A percentile compares a stretch with the other conserved stretches of the same genome.
phyloP scores from a whole-genome alignment of 2,329 filamentous ascomycete species.

The Talaromyces atroroseus region DNA sequence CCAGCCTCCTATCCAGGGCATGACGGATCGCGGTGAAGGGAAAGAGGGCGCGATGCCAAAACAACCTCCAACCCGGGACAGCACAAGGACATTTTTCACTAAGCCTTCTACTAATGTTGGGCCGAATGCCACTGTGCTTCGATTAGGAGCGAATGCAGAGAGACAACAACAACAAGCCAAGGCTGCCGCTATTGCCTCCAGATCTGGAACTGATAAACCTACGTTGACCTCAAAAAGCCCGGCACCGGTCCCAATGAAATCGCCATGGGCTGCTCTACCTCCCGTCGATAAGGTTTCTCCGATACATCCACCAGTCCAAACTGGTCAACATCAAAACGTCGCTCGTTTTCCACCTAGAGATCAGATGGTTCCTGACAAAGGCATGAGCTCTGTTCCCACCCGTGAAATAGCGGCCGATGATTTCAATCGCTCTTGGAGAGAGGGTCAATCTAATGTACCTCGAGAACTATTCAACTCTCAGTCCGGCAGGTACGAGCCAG shows the following conservation, averaged over 20 bases:
- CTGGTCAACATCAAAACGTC: conserved; percentile 29
- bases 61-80: conserved; percentile 21
- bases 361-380: conserved; percentile 49
- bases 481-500: conserved; percentile 87
- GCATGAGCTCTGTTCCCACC: conserved; percentile 49
- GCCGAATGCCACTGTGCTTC: conserved; percentile 46
- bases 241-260: conserved; percentile 67
- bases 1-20: conserved; percentile 17
- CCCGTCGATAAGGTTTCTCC: conserved; percentile 76
- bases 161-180: conserved; percentile 35
- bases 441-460: conserved; percentile 57
- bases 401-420: conserved; percentile 93
- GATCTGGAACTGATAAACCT: conserved; percentile 50
- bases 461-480: conserved; percentile 92
- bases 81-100: conserved; percentile 23
- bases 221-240: conserved; percentile 42
- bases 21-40: conserved; percentile 17
- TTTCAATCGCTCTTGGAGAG: conserved; percentile 81
- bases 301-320: conserved; percentile 49
- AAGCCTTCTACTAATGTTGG: conserved; percentile 43
- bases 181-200: conserved; percentile 37
- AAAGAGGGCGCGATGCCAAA: conserved; percentile 17
- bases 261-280: conserved; percentile 83
- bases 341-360: conserved; percentile 53
- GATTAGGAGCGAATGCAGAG: conserved; percentile 43